Base-by-base conservation (phyloP, 208 protist species). In the Porcisia hertigi region DNA sequence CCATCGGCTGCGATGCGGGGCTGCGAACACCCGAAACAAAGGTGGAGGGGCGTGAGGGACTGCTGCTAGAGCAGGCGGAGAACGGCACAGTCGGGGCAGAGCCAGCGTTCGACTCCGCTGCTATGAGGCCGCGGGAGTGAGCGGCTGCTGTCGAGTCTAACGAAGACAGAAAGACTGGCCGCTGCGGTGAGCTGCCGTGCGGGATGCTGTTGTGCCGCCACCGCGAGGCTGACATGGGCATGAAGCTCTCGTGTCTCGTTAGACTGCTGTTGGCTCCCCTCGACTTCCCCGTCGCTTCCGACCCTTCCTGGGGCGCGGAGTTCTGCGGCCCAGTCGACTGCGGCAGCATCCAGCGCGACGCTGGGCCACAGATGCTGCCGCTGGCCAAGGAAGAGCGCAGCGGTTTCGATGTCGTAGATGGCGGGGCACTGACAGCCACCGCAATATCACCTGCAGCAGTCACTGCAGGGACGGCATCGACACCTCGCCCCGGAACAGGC, bases 121-220 rank as follows among this genome's bases (percentile, higher is more conserved):
- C 78, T 54, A 82, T 77, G 39, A 73, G n/a, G 9, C 57, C 69
- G 3, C 78, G 73, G 9, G 78, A 73, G 39, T 75, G 72, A 11
- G 72, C 78, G 2, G 78, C 66, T 0, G 78, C 78, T 4, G 78
- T 75, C 0, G 73, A 54, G 73, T 82, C 72, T 30, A 82, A 62
- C n/a, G 78, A 53, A 0, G 78, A 82, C 6, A 82, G 78, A 23
- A 82, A 45, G 3, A 82, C 78, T 1, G 78, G 78, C 41, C 78
- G 59, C 73, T 71, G 65, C 58, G 78, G 78, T 0, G 78, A 78
- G 54, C 78, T 78, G 34, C 78, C 78, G 60, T 82, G 78, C 0
- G 69, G 78, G 0, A 54, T 71, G 16, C 16, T 75, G 78, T 34
- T 74, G 52, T 66, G 54, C 30, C 73, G 69, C 67, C 78, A 78